A percentile compares a stretch with the other conserved stretches of the same genome.
Evolutionary conservation across 2,329 filamentous ascomycete species (phyloP).

Genomic region (Paraphoma chrysanthemicola): DNA sequence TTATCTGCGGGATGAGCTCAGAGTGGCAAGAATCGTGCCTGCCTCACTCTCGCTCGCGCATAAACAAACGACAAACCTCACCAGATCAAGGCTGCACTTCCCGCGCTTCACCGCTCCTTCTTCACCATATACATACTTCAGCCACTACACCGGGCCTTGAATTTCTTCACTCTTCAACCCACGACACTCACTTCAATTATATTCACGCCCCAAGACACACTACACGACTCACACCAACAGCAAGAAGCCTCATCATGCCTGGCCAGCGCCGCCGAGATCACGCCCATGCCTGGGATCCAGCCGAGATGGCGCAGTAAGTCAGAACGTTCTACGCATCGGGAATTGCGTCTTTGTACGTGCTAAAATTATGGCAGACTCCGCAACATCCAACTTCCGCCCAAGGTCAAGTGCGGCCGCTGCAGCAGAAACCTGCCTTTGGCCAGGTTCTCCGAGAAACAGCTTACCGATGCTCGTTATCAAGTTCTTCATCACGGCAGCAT

Average conservation of each 20-base stretch:
- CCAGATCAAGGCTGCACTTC: neutral
- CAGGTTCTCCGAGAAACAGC: constrained; percentile 58
- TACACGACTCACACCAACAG: neutral
- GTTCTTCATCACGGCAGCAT: constrained; percentile 18
- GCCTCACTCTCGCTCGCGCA: constrained; percentile 6
- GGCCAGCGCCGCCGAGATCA: constrained; percentile 4
- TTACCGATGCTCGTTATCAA: constrained; percentile 41
- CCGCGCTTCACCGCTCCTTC: neutral
- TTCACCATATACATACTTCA: neutral
- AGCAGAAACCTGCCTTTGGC: constrained; percentile 46
- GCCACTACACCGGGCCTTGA: neutral
- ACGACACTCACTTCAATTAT: neutral
- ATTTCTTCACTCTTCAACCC: neutral
- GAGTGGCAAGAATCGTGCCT: constrained; percentile 2
- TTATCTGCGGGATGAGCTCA: neutral
- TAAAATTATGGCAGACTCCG: constrained; percentile 20
- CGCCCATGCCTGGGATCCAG: constrained; percentile 17
- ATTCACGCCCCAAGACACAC: neutral
- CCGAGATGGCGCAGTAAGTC: constrained; percentile 20
- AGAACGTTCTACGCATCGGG: neutral
- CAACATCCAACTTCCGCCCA: constrained; percentile 26
- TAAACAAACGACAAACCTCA: constrained; percentile 3
- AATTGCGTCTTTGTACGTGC: neutral
- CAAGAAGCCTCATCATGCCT: constrained; percentile 1
- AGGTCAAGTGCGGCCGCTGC: constrained; percentile 57